phyloP scores from a whole-genome alignment of 164 flowering plant genomes.

The Stephania japonica region DNA sequence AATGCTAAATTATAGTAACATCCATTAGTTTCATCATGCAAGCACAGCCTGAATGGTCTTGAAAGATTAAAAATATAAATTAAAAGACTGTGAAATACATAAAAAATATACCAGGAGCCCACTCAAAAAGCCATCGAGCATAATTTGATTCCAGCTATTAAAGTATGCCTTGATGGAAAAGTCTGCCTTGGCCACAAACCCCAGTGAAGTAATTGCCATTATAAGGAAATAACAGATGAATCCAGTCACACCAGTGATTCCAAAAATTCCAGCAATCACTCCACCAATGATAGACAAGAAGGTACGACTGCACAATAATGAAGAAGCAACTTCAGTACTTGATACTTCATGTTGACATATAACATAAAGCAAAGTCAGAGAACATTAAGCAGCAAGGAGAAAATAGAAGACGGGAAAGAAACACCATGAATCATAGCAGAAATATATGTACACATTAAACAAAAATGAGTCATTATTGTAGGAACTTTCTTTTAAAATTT shows the following conservation, averaged over 20 bases:
- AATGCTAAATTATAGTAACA: not conserved
- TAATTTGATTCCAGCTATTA: conserved; percentile 73
- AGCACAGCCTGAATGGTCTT: not conserved
- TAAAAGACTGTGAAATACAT: not conserved
- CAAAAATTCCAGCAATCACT: conserved; percentile 87
- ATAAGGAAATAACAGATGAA: conserved; percentile 76
- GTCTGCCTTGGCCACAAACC: conserved; percentile 71
- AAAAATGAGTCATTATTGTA: not conserved
- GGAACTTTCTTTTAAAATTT: not conserved
- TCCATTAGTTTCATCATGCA: not conserved
- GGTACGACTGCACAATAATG: conserved; percentile 70
- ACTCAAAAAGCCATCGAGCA: conserved; percentile 75
- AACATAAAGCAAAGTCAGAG: not conserved
- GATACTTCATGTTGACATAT: not conserved
- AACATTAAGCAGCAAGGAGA: not conserved
- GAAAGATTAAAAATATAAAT: not conserved
- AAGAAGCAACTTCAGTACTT: not conserved
- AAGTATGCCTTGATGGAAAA: conserved; percentile 74
- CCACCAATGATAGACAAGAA: conserved; percentile 96
- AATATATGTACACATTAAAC: not conserved
- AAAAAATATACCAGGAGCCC: conserved; percentile 77
- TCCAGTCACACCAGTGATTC: conserved; percentile 76
- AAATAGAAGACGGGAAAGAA: no score
- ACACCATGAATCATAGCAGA: not conserved
- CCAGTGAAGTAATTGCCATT: conserved; percentile 83